Conservation (phyloP, 2,329 filamentous ascomycete species). For the Fusarium bactridioides region DNA sequence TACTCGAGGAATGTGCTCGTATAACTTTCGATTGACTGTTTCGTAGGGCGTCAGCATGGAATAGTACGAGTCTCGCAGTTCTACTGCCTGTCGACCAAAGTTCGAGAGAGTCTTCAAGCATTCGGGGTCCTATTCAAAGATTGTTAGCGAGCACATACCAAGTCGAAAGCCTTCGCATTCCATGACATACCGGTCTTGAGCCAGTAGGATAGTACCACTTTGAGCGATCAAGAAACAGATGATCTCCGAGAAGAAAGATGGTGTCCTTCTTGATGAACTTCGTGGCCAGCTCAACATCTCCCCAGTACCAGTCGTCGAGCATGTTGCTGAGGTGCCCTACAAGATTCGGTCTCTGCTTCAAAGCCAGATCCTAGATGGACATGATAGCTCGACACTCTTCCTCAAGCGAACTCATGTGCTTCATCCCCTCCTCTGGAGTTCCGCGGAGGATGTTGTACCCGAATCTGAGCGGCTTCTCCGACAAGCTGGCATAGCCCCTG, state of each 20-base stretch:
- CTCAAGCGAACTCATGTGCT: not conserved
- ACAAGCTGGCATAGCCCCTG: not conserved
- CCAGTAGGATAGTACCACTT: constrained; percentile 23
- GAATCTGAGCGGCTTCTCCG: constrained; percentile 9
- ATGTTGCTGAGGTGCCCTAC: constrained; percentile 6
- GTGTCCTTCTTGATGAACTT: not conserved
- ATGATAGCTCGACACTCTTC: constrained; percentile 13
- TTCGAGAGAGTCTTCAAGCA: not conserved
- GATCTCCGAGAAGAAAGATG: not conserved
- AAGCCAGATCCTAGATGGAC: constrained; percentile 15
- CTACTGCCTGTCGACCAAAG: constrained; percentile 6
- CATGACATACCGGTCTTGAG: not conserved
- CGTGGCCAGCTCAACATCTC: constrained; percentile 5
- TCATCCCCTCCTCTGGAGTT: not conserved
- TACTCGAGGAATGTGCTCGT: constrained; percentile 5
- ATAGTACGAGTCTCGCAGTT: constrained; percentile 16
- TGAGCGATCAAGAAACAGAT: not conserved
- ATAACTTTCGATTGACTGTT: not conserved
- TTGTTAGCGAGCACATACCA: not conserved
- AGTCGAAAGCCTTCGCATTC: not conserved
- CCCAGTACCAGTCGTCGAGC: constrained; percentile 10
- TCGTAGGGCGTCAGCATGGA: not conserved
- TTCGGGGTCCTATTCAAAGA: not conserved
- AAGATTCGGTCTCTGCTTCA: not conserved
- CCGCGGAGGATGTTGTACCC: constrained; percentile 17